phyloP scores from a whole-genome alignment of 768 basidiomycete species.

The Pleurotus platypus region DNA sequence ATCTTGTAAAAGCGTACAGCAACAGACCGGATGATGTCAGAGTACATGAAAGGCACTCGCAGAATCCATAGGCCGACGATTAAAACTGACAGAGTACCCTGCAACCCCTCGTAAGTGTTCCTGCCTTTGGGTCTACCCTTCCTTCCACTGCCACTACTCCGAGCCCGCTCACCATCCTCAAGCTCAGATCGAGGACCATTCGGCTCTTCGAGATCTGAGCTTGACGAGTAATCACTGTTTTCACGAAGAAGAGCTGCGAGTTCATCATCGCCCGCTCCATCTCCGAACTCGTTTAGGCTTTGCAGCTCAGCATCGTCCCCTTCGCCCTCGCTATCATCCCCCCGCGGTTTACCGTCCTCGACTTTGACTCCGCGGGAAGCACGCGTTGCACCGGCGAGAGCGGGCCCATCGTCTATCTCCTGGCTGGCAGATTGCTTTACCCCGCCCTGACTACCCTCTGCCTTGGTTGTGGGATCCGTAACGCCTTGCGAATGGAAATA shows the following conservation, averaged over 20 bases:
- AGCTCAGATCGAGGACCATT: conserved; percentile 10
- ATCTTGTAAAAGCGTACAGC: neutral
- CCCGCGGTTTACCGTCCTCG: neutral
- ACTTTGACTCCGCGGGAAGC: conserved; percentile 12
- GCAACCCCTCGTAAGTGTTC: conserved; percentile 32
- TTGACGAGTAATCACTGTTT: conserved; percentile 39
- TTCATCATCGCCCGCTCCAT: conserved; percentile 28
- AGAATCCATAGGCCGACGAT: conserved; percentile 77
- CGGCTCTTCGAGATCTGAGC: conserved; percentile 26
- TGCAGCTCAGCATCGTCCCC: conserved; percentile 4
- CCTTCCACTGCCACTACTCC: conserved; percentile 11
- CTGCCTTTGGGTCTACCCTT: conserved; percentile 14
- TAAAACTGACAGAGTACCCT: conserved; percentile 61
- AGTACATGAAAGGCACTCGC: conserved; percentile 70
- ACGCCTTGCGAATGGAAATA: conserved; percentile 39
- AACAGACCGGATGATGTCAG: conserved; percentile 70
- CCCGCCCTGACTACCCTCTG: conserved; percentile 3
- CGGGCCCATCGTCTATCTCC: neutral
- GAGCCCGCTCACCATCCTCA: conserved; percentile 3
- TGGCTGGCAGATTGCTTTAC: neutral
- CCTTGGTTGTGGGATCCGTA: conserved; percentile 9
- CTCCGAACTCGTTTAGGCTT: conserved; percentile 13
- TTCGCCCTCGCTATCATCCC: conserved; percentile 15
- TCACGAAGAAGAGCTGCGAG: conserved; percentile 38
- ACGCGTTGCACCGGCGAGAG: neutral